These are phyloP conservation scores for Vitis labrusca DNA, from an alignment of 164 flowering plant species.

Conservation along the genomic window DNA sequence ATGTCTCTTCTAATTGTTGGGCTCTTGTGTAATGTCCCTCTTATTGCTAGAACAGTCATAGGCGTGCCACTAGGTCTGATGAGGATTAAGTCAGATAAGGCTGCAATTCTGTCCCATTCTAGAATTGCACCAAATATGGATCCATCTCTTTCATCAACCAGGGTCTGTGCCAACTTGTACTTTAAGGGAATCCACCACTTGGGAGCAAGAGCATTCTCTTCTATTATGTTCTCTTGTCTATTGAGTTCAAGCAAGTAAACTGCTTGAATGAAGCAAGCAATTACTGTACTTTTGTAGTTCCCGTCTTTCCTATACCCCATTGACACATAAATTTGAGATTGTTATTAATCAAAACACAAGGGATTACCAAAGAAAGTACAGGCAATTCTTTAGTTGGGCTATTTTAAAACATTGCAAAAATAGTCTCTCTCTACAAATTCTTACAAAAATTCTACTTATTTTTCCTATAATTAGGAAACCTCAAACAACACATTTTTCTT, in stretches of 20 bases:
- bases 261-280: conserved; percentile 93
- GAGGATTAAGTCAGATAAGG: conserved; percentile 67
- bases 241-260: conserved; percentile 90
- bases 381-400: no score
- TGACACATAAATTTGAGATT: neutral
- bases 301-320: conserved; percentile 65
- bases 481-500: no score
- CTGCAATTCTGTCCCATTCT: conserved; percentile 88
- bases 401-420: no score
- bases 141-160: conserved; percentile 80
- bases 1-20: no score
- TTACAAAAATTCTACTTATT: no score
- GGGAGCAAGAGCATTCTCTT: conserved; percentile 77
- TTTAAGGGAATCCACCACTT: conserved; percentile 96
- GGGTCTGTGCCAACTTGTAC: conserved; percentile 63
- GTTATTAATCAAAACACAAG: no score
- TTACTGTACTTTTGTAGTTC: conserved; percentile 80
- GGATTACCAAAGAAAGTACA: no score
- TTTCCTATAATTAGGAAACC: no score
- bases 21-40: no score
- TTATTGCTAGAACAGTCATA: no score
- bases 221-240: conserved; percentile 71
- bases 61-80: conserved; percentile 3
- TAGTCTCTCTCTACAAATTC: no score
- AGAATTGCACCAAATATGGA: conserved; percentile 87